Conservation (phyloP, 2,329 filamentous ascomycete species). For the Nectriaceae sp. region DNA sequence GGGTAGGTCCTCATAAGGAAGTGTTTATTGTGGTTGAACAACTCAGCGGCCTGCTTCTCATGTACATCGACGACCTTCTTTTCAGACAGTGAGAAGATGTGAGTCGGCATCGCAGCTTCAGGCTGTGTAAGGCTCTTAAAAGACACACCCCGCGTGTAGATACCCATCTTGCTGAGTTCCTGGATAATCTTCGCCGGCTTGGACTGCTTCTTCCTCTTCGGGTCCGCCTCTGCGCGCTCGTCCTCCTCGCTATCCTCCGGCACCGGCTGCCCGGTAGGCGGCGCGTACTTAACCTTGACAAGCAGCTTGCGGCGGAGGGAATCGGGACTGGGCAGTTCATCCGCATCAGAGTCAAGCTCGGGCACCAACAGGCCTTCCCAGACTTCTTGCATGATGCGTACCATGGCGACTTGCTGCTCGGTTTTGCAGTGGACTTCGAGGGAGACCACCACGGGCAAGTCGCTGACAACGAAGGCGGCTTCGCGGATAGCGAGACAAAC, state of each 20-base stretch:
- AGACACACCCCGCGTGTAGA: conserved; percentile 81
- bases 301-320: conserved; percentile 77
- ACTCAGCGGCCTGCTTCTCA: conserved; percentile 46
- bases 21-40: conserved; percentile 81
- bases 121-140: conserved; percentile 79
- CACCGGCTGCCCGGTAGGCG: conserved; percentile 31
- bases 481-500: conserved; percentile 82
- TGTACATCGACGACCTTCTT: conserved; percentile 64
- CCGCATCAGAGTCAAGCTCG: conserved; percentile 46
- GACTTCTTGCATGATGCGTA: conserved; percentile 83
- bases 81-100: conserved; percentile 70
- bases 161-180: conserved; percentile 71
- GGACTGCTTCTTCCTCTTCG: conserved; percentile 49
- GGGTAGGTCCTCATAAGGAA: conserved; percentile 90
- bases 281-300: conserved; percentile 76
- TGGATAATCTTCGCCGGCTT: conserved; percentile 70
- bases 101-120: conserved; percentile 64
- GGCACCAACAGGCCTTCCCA: conserved; percentile 77
- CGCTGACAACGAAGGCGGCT: conserved; percentile 72
- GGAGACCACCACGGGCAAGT: conserved; percentile 89
- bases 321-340: conserved; percentile 65
- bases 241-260: conserved; percentile 41
- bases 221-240: conserved; percentile 33
- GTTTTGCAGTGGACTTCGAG: conserved; percentile 85
- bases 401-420: conserved; percentile 87